Conservation (phyloP, 129 eudicot genomes). For the Helianthus tuberosus region DNA sequence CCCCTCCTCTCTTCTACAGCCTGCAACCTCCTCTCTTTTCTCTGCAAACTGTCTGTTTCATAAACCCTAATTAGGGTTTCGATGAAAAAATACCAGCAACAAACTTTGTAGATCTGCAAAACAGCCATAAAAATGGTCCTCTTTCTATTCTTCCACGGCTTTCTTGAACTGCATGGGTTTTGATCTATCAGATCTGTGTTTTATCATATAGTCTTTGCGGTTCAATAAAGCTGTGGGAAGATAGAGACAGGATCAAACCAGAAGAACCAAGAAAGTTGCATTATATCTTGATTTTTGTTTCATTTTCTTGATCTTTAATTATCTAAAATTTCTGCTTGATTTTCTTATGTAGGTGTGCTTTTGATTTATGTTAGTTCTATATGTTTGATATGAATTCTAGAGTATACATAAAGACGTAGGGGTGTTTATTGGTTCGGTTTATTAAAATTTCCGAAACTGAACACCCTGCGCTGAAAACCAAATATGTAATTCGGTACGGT, state of each 20-base stretch:
- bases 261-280: background rate
- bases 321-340: background rate
- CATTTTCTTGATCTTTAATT: background rate
- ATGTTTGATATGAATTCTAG: background rate
- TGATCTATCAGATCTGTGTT: slow-evolving; percentile 22
- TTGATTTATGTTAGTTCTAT: background rate
- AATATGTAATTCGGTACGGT: no score
- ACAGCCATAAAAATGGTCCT: slow-evolving; percentile 45
- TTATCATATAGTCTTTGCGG: slow-evolving; percentile 43
- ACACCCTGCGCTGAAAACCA: no score
- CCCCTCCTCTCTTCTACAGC: slow-evolving; percentile 32
- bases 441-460: background rate
- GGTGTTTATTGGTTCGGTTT: no score
- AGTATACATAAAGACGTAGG: background rate
- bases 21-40: slow-evolving; percentile 34
- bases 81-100: background rate
- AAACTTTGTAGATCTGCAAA: slow-evolving; percentile 1
- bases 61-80: slow-evolving; percentile 62
- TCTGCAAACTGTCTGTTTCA: background rate
- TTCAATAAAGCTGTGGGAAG: slow-evolving; percentile 99
- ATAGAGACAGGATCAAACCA: slow-evolving; percentile 53
- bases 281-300: background rate
- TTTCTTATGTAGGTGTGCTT: background rate
- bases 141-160: slow-evolving; percentile 96
- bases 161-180: slow-evolving; percentile 92